Evolutionary conservation across 2,329 filamentous ascomycete genomes (phyloP).

Genomic region (Scedosporium aurantiacum): DNA sequence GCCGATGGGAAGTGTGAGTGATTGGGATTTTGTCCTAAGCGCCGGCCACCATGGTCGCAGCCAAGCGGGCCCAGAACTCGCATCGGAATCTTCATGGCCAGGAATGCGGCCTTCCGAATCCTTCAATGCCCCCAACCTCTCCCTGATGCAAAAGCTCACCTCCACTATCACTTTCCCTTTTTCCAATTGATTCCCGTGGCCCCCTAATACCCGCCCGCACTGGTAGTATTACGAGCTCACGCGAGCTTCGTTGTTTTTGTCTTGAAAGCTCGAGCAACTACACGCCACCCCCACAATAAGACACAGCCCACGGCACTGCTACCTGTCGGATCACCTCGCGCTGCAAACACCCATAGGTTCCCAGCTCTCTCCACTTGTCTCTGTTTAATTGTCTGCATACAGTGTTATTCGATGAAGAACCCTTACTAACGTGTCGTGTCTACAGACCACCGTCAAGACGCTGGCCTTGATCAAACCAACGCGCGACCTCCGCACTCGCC

Average conservation of each 20-base stretch:
- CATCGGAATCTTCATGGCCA: conserved; percentile 5
- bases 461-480: conserved; percentile 64
- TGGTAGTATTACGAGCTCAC: too few species aligned
- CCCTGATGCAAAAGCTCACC: not conserved
- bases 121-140: not conserved
- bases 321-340: not conserved
- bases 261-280: too few species aligned
- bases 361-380: not conserved
- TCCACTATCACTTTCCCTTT: not conserved
- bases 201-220: too few species aligned
- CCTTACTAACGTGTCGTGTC: not conserved
- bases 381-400: not conserved
- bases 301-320: too few species aligned
- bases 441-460: conserved; percentile 54
- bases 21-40: not conserved
- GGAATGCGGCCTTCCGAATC: not conserved
- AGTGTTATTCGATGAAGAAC: not conserved
- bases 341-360: not conserved
- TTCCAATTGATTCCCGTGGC: not conserved
- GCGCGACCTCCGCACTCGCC: conserved; percentile 69
- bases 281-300: too few species aligned
- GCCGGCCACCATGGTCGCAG: not conserved
- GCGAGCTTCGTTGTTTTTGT: too few species aligned
- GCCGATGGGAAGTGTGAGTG: not conserved
- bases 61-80: not conserved